These are phyloP conservation scores for Sclerotinia sclerotiorum DNA, from an alignment of 2,329 filamentous ascomycete genomes.

Conservation along the genomic window DNA sequence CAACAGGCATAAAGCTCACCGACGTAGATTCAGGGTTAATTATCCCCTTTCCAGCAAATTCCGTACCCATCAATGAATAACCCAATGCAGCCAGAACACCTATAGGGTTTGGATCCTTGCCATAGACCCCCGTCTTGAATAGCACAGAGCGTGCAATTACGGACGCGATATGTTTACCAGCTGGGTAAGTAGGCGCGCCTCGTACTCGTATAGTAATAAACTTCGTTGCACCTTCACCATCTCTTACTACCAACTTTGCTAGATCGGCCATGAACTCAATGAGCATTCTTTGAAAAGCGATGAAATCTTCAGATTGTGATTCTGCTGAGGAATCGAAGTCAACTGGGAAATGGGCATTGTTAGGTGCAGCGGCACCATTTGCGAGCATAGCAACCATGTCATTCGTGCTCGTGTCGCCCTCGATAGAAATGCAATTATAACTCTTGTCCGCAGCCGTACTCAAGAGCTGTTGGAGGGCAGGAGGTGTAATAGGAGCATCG, in stretches of 20 bases:
- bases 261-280: constrained; percentile 1
- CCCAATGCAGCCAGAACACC: background rate
- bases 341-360: background rate
- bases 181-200: background rate
- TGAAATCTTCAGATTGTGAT: background rate
- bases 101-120: background rate
- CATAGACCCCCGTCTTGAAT: background rate
- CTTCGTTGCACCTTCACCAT: background rate
- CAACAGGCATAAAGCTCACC: background rate
- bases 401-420: constrained; percentile 8
- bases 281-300: background rate
- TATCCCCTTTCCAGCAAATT: background rate
- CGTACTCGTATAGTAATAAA: constrained; percentile 1
- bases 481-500: constrained; percentile 75
- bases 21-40: background rate
- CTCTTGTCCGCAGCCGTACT: background rate
- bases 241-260: background rate
- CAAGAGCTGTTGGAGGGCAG: constrained; percentile 25
- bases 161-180: background rate
- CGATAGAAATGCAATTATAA: constrained; percentile 8
- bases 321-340: background rate
- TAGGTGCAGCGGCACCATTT: background rate
- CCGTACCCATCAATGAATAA: constrained; percentile 3
- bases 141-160: background rate
- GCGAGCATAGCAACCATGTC: background rate